Evolutionary conservation across 2,329 filamentous ascomycete genomes (phyloP).

Genomic region (Didymella lethalis): DNA sequence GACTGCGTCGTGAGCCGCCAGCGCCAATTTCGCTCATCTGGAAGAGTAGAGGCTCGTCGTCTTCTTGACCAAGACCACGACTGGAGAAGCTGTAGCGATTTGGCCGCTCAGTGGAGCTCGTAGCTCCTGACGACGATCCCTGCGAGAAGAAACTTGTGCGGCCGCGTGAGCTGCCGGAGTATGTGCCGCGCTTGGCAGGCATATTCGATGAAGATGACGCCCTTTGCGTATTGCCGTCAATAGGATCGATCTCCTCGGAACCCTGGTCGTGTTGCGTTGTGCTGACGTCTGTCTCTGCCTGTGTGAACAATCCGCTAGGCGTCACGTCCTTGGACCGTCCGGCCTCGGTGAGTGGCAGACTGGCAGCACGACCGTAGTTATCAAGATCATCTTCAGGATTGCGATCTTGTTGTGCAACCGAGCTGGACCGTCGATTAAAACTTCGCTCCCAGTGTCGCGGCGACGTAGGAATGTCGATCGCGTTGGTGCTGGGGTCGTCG

Average conservation of each 20-base stretch:
- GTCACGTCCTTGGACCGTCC: conserved; percentile 64
- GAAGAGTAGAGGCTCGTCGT: conserved; percentile 76
- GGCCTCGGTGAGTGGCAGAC: conserved; percentile 65
- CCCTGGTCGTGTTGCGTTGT: conserved; percentile 35
- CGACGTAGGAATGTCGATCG: conserved; percentile 77
- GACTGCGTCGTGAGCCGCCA: conserved; percentile 46
- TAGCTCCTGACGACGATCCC: conserved; percentile 44
- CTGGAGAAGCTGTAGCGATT: conserved; percentile 57
- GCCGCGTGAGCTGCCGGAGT: conserved; percentile 36
- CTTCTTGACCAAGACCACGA: conserved; percentile 55
- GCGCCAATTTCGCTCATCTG: conserved; percentile 74
- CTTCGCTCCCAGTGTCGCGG: conserved; percentile 61
- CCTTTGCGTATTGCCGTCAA: conserved; percentile 35
- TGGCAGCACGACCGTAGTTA: conserved; percentile 70
- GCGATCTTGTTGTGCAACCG: conserved; percentile 70
- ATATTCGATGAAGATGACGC: conserved; percentile 42
- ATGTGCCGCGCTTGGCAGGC: conserved; percentile 38
- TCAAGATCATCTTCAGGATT: conserved; percentile 68
- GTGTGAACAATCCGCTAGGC: conserved; percentile 68
- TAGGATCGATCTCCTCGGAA: conserved; percentile 31
- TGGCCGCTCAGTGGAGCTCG: conserved; percentile 46
- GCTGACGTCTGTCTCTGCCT: conserved; percentile 43
- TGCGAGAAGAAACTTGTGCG: conserved; percentile 45
- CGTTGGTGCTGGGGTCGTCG: conserved; percentile 62
- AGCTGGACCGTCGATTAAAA: conserved; percentile 68